Evolutionary conservation across 257 asterid genomes (phyloP).

Genomic region (Verbena officinalis): DNA sequence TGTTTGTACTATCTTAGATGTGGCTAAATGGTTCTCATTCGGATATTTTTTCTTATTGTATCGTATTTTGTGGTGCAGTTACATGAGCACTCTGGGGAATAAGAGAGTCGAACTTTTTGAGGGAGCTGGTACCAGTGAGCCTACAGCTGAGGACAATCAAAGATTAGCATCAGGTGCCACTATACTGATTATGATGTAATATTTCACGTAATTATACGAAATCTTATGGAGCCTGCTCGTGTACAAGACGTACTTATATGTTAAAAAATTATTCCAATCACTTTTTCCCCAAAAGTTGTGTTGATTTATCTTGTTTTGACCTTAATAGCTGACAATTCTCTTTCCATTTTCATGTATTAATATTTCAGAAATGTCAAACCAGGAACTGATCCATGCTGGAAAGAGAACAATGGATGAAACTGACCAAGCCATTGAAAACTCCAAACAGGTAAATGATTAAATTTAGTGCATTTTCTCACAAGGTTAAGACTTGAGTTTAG

Average conservation of each 20-base stretch:
- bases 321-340: slow-evolving; percentile 36
- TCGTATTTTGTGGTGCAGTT: slow-evolving; percentile 49
- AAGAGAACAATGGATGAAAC: slow-evolving; percentile 87
- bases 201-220: background rate
- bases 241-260: too few relatives aligned
- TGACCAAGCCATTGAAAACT: slow-evolving; percentile 97
- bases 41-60: background rate
- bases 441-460: slow-evolving; percentile 77
- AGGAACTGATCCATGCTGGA: slow-evolving; percentile 88
- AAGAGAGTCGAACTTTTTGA: slow-evolving; percentile 96
- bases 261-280: too few relatives aligned
- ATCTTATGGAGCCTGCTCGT: too few relatives aligned
- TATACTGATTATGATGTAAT: background rate
- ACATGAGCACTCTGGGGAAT: slow-evolving; percentile 88
- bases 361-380: slow-evolving; percentile 95
- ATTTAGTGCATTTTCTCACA: slow-evolving; percentile 25
- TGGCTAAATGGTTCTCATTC: slow-evolving; percentile 2
- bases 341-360: slow-evolving; percentile 33
- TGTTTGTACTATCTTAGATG: background rate
- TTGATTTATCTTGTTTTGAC: background rate
- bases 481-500: slow-evolving; percentile 15
- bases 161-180: slow-evolving; percentile 85
- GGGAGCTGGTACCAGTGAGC: slow-evolving; percentile 87
- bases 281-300: too few relatives aligned
- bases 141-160: slow-evolving; percentile 83